Evolutionary conservation across 148 eudicot genomes (phyloP), one percentile per base, ranked within the genome.

Genomic region (Nepenthes mirabilis): DNA sequence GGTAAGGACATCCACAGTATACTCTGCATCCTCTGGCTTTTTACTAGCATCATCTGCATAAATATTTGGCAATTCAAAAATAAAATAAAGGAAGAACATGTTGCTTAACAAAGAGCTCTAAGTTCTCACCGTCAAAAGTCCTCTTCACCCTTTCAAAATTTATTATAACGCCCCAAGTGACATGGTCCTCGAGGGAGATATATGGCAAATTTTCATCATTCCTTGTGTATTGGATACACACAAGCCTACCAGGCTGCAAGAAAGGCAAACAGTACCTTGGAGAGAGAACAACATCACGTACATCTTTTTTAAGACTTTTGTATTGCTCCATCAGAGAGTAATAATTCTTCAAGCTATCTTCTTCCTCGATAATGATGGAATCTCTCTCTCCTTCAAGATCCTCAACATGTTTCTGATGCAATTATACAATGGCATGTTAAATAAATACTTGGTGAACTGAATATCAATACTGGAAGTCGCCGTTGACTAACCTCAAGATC

Each of bases 171-270:
- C 98, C 98, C 98, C 98, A 93, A 10, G 96, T 83, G 61, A 79
- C 80, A 63, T 68, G 67, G 52, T 88, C 98, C 57, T 86, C 75
- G 35, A 86, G 68, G 55, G 85, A 78, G 68, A 93, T 82, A 52
- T 83, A 74, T 8, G 80, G 77, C 37, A 60, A 66, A 61, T 47
- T 72, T 52, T 79, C 88, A 23, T 74, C 82, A 67, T 53, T 70
- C 72, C 58, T 77, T 43, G 84, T 65, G 71, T 88, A 86, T 65
- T 80, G 72, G 11, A 88, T 70, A 57, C 78, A 81, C 47, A 86
- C 85, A 75, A 93, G 98, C 74, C 98, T 80, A 48, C 98, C 98
- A 56, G 98, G 96, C 76, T 93, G 96, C 71, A 93, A 74, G 79
- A 88, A 93, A 14, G 96, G 98, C 62, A 93, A 84, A 72, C 96